Percentiles rank a stretch among this genome's conserved stretches.
Conservation (phyloP, 2,329 filamentous ascomycete genomes). For the Sarocladium brachiariae region DNA sequence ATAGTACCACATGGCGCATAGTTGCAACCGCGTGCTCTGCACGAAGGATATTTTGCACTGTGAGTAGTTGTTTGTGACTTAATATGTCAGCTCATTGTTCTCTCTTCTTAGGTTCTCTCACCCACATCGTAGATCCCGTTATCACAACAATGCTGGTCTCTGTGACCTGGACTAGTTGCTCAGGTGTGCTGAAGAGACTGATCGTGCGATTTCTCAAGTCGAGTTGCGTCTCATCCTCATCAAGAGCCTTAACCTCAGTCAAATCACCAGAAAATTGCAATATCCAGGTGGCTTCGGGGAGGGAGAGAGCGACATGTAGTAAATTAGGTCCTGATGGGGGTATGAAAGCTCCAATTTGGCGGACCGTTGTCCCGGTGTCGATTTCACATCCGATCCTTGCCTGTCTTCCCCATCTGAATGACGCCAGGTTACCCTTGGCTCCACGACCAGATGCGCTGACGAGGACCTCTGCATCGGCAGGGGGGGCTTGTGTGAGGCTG, state of each 20-base stretch:
- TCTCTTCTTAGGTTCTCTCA: background rate
- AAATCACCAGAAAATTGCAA: conserved; percentile 44
- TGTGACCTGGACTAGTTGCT: conserved; percentile 47
- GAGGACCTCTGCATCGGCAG: conserved; percentile 37
- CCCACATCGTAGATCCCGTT: conserved; percentile 29
- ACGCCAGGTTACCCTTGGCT: conserved; percentile 54
- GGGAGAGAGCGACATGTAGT: conserved; percentile 17
- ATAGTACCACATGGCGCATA: background rate
- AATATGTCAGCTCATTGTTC: background rate
- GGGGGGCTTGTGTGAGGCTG: background rate
- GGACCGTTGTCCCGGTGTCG: conserved; percentile 40
- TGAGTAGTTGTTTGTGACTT: background rate
- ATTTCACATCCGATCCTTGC: conserved; percentile 58
- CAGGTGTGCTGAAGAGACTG: conserved; percentile 28
- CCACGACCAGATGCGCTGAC: conserved; percentile 57
- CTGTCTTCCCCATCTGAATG: conserved; percentile 63
- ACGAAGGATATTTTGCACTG: background rate
- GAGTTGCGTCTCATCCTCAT: conserved; percentile 35
- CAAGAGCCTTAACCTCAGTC: conserved; percentile 34
- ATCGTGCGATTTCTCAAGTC: conserved; percentile 49
- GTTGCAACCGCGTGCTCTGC: background rate
- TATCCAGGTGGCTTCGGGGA: conserved; percentile 41
- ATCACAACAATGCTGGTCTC: conserved; percentile 37
- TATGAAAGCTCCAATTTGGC: conserved; percentile 45
- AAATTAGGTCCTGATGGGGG: background rate